Evolutionary conservation across 345 rosid species (phyloP).

Genomic region (Euphorbia pulcherrima): DNA sequence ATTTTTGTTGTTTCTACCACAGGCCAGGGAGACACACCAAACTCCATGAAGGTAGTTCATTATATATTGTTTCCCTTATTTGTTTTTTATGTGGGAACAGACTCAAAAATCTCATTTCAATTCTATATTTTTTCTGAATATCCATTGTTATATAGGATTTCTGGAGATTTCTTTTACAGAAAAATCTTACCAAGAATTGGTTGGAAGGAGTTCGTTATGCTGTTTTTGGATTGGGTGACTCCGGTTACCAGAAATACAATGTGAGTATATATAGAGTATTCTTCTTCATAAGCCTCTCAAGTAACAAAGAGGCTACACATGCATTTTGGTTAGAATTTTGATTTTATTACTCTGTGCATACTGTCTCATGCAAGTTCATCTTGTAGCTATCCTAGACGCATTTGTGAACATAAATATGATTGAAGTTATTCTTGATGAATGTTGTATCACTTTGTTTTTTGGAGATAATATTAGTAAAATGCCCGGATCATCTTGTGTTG

Average conservation of each 20-base stretch:
- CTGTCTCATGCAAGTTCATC: not conserved
- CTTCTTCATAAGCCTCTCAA: not conserved
- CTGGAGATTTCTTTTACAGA: constrained; percentile 85
- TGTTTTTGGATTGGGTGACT: constrained; percentile 89
- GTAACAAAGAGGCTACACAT: not conserved
- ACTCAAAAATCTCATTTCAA: not conserved
- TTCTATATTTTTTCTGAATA: constrained; percentile 10
- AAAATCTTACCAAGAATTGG: constrained; percentile 56
- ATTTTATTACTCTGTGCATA: not conserved
- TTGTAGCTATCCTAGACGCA: not conserved
- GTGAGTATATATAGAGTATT: constrained; percentile 29
- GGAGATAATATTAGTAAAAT: not conserved
- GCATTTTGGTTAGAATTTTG: not conserved
- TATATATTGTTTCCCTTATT: not conserved
- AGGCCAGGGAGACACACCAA: constrained; percentile 94
- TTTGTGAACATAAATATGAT: not conserved
- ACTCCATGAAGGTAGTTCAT: constrained; percentile 62
- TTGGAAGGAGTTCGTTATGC: constrained; percentile 63
- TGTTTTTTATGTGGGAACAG: constrained; percentile 11
- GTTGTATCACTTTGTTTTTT: too few species aligned
- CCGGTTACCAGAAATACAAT: constrained; percentile 86
- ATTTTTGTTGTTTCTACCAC: constrained; percentile 90
- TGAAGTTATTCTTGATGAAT: not conserved
- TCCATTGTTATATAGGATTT: constrained; percentile 41
- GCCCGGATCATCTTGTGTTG: not conserved